These are phyloP conservation scores for Pseudocercospora musae DNA, from an alignment of 2,329 filamentous ascomycete species.

Conservation along the genomic window DNA sequence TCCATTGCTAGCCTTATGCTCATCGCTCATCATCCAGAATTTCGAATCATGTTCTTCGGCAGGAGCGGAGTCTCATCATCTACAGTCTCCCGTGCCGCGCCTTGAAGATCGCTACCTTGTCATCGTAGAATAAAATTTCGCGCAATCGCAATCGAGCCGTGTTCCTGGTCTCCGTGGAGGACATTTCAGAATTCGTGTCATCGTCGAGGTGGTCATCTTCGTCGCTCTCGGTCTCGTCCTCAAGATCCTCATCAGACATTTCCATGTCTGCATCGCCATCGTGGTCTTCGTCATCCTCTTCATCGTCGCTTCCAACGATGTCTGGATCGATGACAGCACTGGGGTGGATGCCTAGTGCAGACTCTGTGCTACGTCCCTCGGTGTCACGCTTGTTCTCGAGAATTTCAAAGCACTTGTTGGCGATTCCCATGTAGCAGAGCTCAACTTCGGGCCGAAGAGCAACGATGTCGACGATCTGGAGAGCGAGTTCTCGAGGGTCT, in stretches of 20 bases:
- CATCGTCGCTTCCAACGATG: conserved; percentile 44
- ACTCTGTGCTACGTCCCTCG: conserved; percentile 46
- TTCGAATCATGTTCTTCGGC: not conserved
- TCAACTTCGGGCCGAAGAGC: conserved; percentile 71
- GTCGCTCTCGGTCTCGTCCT: conserved; percentile 39
- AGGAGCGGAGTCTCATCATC: not conserved
- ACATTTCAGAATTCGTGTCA: conserved; percentile 14
- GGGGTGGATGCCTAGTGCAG: conserved; percentile 36
- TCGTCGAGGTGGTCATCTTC: conserved; percentile 11
- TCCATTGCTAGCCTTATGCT: not conserved
- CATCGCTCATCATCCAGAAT: not conserved
- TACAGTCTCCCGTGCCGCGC: conserved; percentile 59
- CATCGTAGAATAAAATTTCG: conserved; percentile 81
- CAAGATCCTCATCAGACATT: conserved; percentile 46
- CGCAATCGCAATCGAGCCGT: conserved; percentile 58
- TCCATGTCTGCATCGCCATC: conserved; percentile 44
- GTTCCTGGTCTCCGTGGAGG: conserved; percentile 9
- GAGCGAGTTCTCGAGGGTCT: conserved; percentile 67
- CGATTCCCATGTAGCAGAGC: conserved; percentile 73
- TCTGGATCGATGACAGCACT: conserved; percentile 47
- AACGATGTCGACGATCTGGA: conserved; percentile 75
- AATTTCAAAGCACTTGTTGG: conserved; percentile 78
- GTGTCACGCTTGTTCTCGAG: conserved; percentile 57
- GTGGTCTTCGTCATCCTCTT: conserved; percentile 50
- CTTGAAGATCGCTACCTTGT: conserved; percentile 77